These are phyloP conservation scores for Hypoxylon sp. DNA, from an alignment of 2,329 filamentous ascomycete species.

Conservation along the genomic window DNA sequence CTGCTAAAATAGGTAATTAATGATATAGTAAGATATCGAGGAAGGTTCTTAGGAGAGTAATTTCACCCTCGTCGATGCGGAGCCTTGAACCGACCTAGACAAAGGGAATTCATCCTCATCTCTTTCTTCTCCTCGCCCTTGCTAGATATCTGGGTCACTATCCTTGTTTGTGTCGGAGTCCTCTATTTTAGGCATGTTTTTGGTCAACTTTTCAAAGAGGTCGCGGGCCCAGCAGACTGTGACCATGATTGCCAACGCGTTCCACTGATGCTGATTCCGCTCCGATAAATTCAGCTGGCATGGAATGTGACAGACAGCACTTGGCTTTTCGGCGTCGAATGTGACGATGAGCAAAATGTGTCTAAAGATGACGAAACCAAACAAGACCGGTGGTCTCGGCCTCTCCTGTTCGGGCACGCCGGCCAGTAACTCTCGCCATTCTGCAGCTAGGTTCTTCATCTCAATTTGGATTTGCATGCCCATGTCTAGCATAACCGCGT, in stretches of 20 bases:
- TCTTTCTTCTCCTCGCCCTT: background rate
- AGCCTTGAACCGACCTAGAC: background rate
- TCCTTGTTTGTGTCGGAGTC: constrained; percentile 16
- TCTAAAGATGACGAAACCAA: constrained; percentile 53
- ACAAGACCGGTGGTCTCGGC: constrained; percentile 49
- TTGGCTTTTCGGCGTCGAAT: constrained; percentile 49
- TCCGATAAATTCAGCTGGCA: constrained; percentile 53
- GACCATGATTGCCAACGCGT: constrained; percentile 53
- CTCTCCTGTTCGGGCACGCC: constrained; percentile 19
- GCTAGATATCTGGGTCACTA: constrained; percentile 50
- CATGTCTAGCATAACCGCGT: constrained; percentile 40
- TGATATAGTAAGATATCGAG: background rate
- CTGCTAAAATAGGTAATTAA: background rate
- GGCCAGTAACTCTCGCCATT: constrained; percentile 43
- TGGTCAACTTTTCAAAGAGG: constrained; percentile 38
- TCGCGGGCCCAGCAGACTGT: constrained; percentile 56
- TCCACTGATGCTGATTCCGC: constrained; percentile 54
- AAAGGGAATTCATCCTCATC: constrained; percentile 8
- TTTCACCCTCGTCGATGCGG: background rate
- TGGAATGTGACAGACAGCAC: constrained; percentile 48
- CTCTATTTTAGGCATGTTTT: constrained; percentile 24
- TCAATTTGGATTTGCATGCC: constrained; percentile 41
- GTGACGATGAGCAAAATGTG: constrained; percentile 53
- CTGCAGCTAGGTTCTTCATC: constrained; percentile 43
- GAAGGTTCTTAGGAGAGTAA: constrained; percentile 8